These are phyloP conservation scores for Cryptococcus sp. DNA, from an alignment of 1,284 basidiomycete genomes.

Conservation along the genomic window DNA sequence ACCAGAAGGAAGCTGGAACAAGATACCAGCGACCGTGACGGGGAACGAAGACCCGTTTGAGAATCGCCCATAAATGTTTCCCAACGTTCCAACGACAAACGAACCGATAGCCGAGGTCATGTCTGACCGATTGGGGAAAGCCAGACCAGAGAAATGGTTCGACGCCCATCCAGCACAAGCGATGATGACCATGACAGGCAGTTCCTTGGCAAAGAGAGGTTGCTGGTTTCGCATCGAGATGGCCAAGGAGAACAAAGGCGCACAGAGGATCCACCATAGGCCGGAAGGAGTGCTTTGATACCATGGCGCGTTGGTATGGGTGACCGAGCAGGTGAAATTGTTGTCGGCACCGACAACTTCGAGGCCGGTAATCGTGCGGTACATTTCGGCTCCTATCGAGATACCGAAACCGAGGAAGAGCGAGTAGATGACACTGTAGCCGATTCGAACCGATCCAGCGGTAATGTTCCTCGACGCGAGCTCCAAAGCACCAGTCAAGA, in stretches of 20 bases:
- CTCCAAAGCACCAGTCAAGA: constrained; percentile 74
- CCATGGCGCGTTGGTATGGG: constrained; percentile 54
- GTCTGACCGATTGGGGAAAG: constrained; percentile 65
- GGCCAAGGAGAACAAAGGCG: constrained; percentile 69
- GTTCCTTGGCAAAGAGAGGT: constrained; percentile 64
- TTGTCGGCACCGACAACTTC: constrained; percentile 38
- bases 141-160: constrained; percentile 64
- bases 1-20: constrained; percentile 82
- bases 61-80: constrained; percentile 77
- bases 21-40: constrained; percentile 59
- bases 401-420: constrained; percentile 79
- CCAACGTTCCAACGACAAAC: constrained; percentile 73
- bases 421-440: constrained; percentile 58
- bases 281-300: constrained; percentile 45
- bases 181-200: constrained; percentile 60
- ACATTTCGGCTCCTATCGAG: constrained; percentile 68
- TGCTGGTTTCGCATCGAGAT: constrained; percentile 73
- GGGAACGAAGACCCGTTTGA: constrained; percentile 52
- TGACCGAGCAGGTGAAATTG: constrained; percentile 57
- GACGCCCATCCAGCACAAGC: constrained; percentile 68
- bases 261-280: constrained; percentile 61
- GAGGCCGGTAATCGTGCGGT: constrained; percentile 53
- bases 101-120: constrained; percentile 69
- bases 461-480: constrained; percentile 66
- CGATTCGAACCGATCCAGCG: constrained; percentile 76